Evolutionary conservation across 768 basidiomycete genomes (phyloP).

Genomic region (Hemileccinum impolitum): DNA sequence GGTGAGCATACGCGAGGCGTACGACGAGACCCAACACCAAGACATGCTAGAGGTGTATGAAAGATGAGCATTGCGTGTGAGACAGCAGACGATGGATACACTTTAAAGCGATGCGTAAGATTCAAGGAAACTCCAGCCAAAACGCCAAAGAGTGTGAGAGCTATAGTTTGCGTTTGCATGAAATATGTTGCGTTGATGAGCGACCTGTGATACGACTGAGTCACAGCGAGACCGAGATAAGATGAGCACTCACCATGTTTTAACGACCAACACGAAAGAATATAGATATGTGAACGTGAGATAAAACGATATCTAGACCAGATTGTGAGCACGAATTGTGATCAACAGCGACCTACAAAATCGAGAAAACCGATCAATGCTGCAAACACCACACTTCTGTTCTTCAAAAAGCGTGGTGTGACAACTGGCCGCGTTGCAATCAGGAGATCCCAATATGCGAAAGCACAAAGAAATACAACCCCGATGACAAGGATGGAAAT

Average conservation of each 20-base stretch:
- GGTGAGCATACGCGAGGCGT: conserved; percentile 43
- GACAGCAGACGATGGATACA: conserved; percentile 10
- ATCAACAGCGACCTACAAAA: conserved; percentile 37
- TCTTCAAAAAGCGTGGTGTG: conserved; percentile 54
- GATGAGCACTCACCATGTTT: conserved; percentile 38
- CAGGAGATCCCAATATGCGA: conserved; percentile 46
- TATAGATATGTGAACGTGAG: conserved; percentile 73
- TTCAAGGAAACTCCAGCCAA: conserved; percentile 55
- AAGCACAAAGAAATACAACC: conserved; percentile 39
- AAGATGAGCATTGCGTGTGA: neutral
- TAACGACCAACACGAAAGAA: conserved; percentile 57
- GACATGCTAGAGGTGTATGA: conserved; percentile 33
- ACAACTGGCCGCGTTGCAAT: conserved; percentile 58
- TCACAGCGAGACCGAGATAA: neutral
- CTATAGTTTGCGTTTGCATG: conserved; percentile 53
- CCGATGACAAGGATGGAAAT: conserved; percentile 53
- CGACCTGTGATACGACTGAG: conserved; percentile 38
- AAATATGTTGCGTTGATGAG: conserved; percentile 62
- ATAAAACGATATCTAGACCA: conserved; percentile 53
- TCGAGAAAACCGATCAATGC: conserved; percentile 62
- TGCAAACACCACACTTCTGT: conserved; percentile 57
- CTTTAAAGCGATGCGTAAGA: conserved; percentile 54
- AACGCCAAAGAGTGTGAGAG: conserved; percentile 63
- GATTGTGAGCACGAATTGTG: conserved; percentile 1
- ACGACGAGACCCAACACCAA: conserved; percentile 57